Evolutionary conservation across 495 filamentous ascomycete species (phyloP).

Genomic region (Geopyxis carbonaria): DNA sequence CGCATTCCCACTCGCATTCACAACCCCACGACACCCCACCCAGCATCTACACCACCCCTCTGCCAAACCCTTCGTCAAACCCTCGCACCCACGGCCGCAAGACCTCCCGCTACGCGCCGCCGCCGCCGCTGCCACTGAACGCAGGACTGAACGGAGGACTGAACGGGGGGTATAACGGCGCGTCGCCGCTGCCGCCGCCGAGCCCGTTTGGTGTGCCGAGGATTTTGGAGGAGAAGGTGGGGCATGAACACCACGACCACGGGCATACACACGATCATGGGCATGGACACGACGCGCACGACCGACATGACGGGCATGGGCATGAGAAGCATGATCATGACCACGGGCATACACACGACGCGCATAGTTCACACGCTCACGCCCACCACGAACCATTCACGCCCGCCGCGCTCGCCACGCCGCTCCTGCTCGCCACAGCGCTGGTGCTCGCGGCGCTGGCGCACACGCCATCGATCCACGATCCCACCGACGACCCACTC

Average conservation of each 20-base stretch:
- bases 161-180: no score
- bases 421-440: constrained; percentile 3
- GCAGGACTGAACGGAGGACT: no score
- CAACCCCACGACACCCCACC: no score
- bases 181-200: no score
- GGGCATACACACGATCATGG: background rate
- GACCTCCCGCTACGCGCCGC: no score
- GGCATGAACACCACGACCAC: background rate
- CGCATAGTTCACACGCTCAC: constrained; percentile 6
- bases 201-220: no score
- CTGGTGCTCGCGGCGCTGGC: constrained; percentile 8
- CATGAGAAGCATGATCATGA: constrained; percentile 2
- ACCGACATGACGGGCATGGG: constrained; percentile 1
- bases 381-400: constrained; percentile 2
- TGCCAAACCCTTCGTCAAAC: no score
- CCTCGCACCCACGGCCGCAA: no score
- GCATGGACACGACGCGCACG: background rate
- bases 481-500: background rate
- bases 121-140: no score
- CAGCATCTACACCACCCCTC: no score
- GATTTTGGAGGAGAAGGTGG: no score
- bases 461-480: background rate
- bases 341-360: constrained; percentile 3
- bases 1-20: no score
- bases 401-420: constrained; percentile 1